Base-by-base conservation (phyloP, 306 rosid species). In the Potentilla sterilis region DNA sequence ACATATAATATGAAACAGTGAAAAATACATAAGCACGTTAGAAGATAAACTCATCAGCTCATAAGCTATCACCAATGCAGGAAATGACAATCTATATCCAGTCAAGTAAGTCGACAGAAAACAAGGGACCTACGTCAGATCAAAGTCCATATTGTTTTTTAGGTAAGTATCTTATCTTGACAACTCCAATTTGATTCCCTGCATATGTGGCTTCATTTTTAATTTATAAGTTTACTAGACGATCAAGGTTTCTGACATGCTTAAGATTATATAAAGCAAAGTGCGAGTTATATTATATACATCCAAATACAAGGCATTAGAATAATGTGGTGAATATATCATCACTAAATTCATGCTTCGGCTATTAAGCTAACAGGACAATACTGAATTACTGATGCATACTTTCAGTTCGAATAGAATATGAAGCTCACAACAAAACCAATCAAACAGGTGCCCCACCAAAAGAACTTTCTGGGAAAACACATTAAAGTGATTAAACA, bases 111-210 rank as follows among this genome's bases (percentile, higher is more conserved):
- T 18, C 9, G 38, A 43, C 37, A 46, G 38, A 43, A 37, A 28
- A 22, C 62, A 48, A 22, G 16, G 55, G 57, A 3, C 43, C 54
- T 47, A 70, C 9, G 51, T 32, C 49, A 67, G 67, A 71, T 54
- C 75, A 70, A 24, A 80, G 38, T 40, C 71, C 62, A 75, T 58
- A 67, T 70, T 63, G 49, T 24, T 43, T 34, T 34, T 52, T 22
- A 35, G 72, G 46, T 46, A 49, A 15, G 67, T 37, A 82, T 78
- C 88, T 80, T 84, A 81, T 88, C 87, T 75, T 82, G 71, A 62
- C 78, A 61, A 46, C 82, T 68, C 77, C 77, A 78, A 76, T 35
- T 75, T 46, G 61, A 73, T 70, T 35, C 65, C 42, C 19, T 41
- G 81, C 84, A 65, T 67, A 78, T 70, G 69, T 58, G 65, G 83